A percentile compares a stretch with the other conserved stretches of the same genome.
phyloP scores from a whole-genome alignment of 2,329 filamentous ascomycete species.

The Monosporascus sp. region DNA sequence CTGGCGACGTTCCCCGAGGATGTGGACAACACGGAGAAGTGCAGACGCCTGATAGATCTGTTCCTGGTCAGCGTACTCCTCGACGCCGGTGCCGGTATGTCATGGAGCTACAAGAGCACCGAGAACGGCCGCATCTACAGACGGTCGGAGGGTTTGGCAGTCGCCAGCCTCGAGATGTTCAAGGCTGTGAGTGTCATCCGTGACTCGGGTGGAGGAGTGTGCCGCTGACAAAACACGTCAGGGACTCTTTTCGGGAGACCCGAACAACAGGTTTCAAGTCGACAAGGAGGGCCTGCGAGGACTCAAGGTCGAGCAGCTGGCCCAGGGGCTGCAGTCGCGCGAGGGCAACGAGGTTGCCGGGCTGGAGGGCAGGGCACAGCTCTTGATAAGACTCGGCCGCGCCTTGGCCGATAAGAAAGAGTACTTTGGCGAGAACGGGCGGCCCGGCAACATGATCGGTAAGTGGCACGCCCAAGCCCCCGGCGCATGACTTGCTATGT shows the following conservation, averaged over 20 bases:
- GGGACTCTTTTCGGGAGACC: slow-evolving; percentile 82
- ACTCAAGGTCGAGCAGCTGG: slow-evolving; percentile 69
- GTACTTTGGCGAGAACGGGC: slow-evolving; percentile 76
- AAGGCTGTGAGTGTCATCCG: slow-evolving; percentile 46
- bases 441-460: slow-evolving; percentile 95
- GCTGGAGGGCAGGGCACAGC: slow-evolving; percentile 74
- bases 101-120: slow-evolving; percentile 88
- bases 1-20: slow-evolving; percentile 27
- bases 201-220: background rate
- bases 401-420: slow-evolving; percentile 72
- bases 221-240: slow-evolving; percentile 19
- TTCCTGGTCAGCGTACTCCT: slow-evolving; percentile 73
- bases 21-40: slow-evolving; percentile 33
- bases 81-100: slow-evolving; percentile 82
- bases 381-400: slow-evolving; percentile 69
- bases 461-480: slow-evolving; percentile 25
- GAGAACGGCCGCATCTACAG: slow-evolving; percentile 79
- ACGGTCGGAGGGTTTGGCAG: slow-evolving; percentile 60
- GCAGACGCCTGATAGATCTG: slow-evolving; percentile 51
- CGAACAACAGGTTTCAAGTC: slow-evolving; percentile 78
- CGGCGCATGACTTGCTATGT: too few species aligned
- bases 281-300: slow-evolving; percentile 74
- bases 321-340: slow-evolving; percentile 77
- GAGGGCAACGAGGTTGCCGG: slow-evolving; percentile 78
- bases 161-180: slow-evolving; percentile 81